Percentiles rank a stretch among this genome's conserved stretches.
phyloP scores from a whole-genome alignment of 1,284 basidiomycete species.

The Grifola frondosa region DNA sequence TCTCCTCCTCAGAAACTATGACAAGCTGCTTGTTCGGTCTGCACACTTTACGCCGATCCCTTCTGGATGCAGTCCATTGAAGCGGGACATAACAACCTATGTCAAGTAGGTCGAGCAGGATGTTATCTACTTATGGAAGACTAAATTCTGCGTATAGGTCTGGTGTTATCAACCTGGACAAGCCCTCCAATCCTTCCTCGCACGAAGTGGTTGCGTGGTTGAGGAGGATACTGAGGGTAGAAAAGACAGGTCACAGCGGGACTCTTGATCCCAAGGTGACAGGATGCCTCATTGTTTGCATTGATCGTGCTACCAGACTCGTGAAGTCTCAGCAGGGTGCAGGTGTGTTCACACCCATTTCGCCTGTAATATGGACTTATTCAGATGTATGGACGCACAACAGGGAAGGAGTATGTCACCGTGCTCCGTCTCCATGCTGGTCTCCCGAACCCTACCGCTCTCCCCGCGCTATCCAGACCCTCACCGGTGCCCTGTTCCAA shows the following conservation, averaged over 20 bases:
- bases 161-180: slow-evolving; percentile 99
- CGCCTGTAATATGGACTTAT: background rate
- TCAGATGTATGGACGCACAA: background rate
- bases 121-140: too few species aligned
- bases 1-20: slow-evolving; percentile 97
- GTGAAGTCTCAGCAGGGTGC: slow-evolving; percentile 99
- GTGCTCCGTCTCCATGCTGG: slow-evolving; percentile 90
- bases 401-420: slow-evolving; percentile 98
- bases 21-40: slow-evolving; percentile 92
- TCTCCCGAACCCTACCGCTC: slow-evolving; percentile 79
- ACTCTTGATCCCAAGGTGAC: slow-evolving; percentile 99
- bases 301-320: slow-evolving; percentile 98
- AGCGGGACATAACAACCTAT: slow-evolving; percentile 89
- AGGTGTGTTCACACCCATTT: slow-evolving; percentile 46
- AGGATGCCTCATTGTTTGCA: slow-evolving; percentile 97
- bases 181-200: slow-evolving; percentile 99
- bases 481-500: slow-evolving; percentile 98
- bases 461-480: slow-evolving; percentile 95
- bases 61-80: slow-evolving; percentile 85
- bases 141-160: slow-evolving; percentile 53
- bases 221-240: slow-evolving; percentile 90
- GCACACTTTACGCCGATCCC: slow-evolving; percentile 99
- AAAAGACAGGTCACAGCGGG: slow-evolving; percentile 98
- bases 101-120: slow-evolving; percentile 87
- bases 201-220: slow-evolving; percentile 99